A percentile compares a stretch with the other conserved stretches of the same genome.
Evolutionary conservation across 257 asterid species (phyloP).

Genomic region (Solanum pinnatisectum): DNA sequence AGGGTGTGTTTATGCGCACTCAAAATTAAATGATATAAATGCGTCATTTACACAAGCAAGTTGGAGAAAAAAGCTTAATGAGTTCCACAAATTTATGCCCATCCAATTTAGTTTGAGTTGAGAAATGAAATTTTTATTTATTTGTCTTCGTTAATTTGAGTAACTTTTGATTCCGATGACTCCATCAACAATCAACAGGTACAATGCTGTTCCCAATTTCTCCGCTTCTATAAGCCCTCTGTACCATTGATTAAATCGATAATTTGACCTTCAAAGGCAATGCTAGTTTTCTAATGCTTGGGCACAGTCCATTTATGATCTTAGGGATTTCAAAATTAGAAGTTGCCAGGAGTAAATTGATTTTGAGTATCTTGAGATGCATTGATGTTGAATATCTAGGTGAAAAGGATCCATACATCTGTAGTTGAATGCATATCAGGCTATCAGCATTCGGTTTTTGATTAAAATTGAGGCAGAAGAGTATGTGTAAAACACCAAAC

Average conservation of each 20-base stretch:
- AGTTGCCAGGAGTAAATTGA: neutral
- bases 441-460: neutral
- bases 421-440: neutral
- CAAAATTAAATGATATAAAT: too few relatives aligned
- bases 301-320: neutral
- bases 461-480: neutral
- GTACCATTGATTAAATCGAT: neutral
- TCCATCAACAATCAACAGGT: constrained; percentile 6
- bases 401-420: neutral
- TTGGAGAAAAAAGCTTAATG: neutral
- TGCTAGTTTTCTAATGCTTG: neutral
- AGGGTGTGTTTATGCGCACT: too few relatives aligned
- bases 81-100: neutral
- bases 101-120: neutral
- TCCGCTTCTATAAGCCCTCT: neutral
- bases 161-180: neutral
- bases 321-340: neutral
- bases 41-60: neutral
- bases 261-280: neutral
- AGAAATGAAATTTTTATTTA: too few relatives aligned
- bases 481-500: neutral
- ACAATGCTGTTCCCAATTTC: neutral
- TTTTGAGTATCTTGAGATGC: neutral
- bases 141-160: too few relatives aligned
- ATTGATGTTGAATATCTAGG: neutral